phyloP scores from a whole-genome alignment of 345 rosid species.

The Corchorus capsularis region DNA sequence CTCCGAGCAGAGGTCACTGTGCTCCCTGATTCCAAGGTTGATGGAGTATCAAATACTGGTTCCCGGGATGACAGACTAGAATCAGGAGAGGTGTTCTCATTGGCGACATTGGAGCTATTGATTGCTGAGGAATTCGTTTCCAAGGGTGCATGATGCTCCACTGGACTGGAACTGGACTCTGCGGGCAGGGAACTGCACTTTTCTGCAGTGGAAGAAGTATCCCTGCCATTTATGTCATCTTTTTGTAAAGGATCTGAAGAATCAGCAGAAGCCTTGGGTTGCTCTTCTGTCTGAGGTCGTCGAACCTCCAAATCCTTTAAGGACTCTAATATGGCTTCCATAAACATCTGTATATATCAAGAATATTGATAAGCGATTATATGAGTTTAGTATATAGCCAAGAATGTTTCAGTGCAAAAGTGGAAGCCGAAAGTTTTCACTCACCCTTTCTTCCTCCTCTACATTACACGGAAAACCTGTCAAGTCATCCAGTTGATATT shows the following conservation, averaged over 20 bases:
- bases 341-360: constrained; percentile 63
- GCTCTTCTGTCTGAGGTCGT: constrained; percentile 34
- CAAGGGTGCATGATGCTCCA: constrained; percentile 28
- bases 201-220: constrained; percentile 31
- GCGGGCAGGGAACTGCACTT: constrained; percentile 34
- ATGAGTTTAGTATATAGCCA: not conserved
- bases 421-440: constrained; percentile 14
- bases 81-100: constrained; percentile 35
- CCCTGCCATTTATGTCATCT: constrained; percentile 22
- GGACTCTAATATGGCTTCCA: constrained; percentile 80
- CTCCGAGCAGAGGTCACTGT: constrained; percentile 29
- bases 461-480: constrained; percentile 68
- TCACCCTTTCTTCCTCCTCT: constrained; percentile 90
- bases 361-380: not conserved
- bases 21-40: constrained; percentile 34
- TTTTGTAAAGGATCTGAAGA: constrained; percentile 33
- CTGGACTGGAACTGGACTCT: constrained; percentile 43
- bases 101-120: constrained; percentile 26
- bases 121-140: constrained; percentile 32
- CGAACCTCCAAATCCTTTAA: constrained; percentile 58
- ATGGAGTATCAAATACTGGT: constrained; percentile 21
- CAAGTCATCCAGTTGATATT: constrained; percentile 79
- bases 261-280: constrained; percentile 28
- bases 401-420: not conserved
- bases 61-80: constrained; percentile 29